Conservation (phyloP, 768 basidiomycete genomes). For the Coprinopsis cinerea region DNA sequence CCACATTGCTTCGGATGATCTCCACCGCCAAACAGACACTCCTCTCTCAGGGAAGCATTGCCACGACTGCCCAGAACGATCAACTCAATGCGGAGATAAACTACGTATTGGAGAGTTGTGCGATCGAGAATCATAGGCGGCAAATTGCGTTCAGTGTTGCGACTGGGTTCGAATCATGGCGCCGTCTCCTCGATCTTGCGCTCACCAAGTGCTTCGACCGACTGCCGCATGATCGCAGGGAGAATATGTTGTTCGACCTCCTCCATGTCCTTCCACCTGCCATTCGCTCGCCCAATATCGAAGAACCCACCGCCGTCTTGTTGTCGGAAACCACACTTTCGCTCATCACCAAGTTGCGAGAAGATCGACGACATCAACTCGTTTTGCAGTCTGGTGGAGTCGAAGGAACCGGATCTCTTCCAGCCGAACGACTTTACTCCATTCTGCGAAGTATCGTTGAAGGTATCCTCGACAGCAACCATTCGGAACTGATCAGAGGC, state of each 20-base stretch:
- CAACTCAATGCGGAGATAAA: constrained; percentile 62
- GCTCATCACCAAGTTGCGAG: constrained; percentile 81
- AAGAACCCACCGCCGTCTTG: constrained; percentile 71
- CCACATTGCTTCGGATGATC: constrained; percentile 66
- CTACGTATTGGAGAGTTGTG: constrained; percentile 80
- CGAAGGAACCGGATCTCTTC: constrained; percentile 60
- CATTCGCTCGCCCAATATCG: constrained; percentile 57
- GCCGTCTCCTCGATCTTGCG: constrained; percentile 74
- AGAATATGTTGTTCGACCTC: constrained; percentile 87
- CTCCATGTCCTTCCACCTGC: constrained; percentile 73
- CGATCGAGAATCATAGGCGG: constrained; percentile 82
- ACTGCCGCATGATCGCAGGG: constrained; percentile 74
- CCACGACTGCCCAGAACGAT: constrained; percentile 56
- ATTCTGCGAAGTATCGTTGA: constrained; percentile 73
- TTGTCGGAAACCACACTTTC: constrained; percentile 80
- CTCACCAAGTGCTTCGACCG: constrained; percentile 83
- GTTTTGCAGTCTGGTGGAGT: constrained; percentile 62
- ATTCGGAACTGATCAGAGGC: constrained; percentile 81
- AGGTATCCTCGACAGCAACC: constrained; percentile 69
- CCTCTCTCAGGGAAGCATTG: constrained; percentile 61
- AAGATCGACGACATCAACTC: constrained; percentile 68
- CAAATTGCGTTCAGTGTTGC: constrained; percentile 69
- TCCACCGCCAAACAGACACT: constrained; percentile 51
- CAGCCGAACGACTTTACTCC: constrained; percentile 70
- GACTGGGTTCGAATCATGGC: constrained; percentile 78